These are phyloP conservation scores for Mimosa pudica DNA, from an alignment of 306 rosid genomes.

Conservation along the genomic window DNA sequence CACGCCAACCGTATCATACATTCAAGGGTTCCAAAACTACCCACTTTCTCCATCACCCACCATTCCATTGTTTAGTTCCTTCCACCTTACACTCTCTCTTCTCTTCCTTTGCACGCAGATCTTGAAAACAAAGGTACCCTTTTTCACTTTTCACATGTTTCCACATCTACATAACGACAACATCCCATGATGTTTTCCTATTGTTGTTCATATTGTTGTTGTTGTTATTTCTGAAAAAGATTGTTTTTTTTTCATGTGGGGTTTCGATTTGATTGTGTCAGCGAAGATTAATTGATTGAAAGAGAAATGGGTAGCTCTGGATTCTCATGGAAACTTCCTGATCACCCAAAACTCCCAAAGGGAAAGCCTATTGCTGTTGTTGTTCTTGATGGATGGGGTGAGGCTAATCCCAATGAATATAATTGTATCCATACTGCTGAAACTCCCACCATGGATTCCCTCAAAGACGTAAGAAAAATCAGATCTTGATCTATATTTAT, in stretches of 20 bases:
- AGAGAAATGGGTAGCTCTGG: conserved; percentile 73
- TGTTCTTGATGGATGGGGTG: conserved; percentile 99
- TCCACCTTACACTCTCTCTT: not conserved
- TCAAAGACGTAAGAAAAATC: conserved; percentile 55
- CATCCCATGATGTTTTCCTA: not conserved
- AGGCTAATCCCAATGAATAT: conserved; percentile 69
- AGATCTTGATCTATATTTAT: not conserved
- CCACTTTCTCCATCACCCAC: not conserved
- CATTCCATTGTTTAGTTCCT: not conserved
- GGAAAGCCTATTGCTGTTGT: conserved; percentile 72
- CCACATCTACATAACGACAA: too few species aligned
- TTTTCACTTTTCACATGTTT: not conserved
- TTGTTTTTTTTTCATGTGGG: not conserved
- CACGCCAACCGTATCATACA: too few species aligned
- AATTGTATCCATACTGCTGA: conserved; percentile 91
- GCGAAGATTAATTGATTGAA: not conserved
- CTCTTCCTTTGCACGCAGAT: not conserved
- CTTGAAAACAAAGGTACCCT: not conserved
- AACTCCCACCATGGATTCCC: conserved; percentile 94
- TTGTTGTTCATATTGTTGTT: not conserved
- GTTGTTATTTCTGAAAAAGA: not conserved
- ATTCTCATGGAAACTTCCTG: conserved; percentile 73
- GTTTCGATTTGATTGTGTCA: not conserved
- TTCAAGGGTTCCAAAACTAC: not conserved
- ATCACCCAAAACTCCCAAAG: conserved; percentile 97